phyloP scores from a whole-genome alignment of 768 basidiomycete genomes.

The Clathrus columnatus region DNA sequence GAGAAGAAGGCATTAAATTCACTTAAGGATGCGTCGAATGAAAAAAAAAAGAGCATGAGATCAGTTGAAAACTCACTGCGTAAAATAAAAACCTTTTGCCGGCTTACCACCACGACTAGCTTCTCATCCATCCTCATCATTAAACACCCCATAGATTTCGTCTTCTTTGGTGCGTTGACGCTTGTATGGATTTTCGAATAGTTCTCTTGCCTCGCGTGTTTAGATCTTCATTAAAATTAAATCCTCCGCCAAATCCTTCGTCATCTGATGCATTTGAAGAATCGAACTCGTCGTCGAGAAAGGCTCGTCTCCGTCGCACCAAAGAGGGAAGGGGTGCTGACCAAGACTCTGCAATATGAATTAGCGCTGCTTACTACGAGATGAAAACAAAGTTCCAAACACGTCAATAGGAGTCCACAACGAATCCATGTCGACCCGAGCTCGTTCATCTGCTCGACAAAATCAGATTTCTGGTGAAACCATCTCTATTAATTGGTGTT shows the following conservation, averaged over 20 bases:
- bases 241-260: constrained; percentile 39
- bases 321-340: too few species aligned
- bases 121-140: constrained; percentile 42
- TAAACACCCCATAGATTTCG: constrained; percentile 70
- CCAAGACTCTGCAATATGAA: too few species aligned
- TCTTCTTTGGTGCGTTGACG: constrained; percentile 63
- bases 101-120: constrained; percentile 20
- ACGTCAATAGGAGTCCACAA: too few species aligned
- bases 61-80: constrained; percentile 31
- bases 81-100: constrained; percentile 51
- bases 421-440: too few species aligned
- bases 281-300: constrained; percentile 71
- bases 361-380: too few species aligned
- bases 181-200: constrained; percentile 71
- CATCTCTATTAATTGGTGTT: too few species aligned
- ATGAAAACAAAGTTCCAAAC: too few species aligned
- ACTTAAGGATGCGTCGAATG: too few species aligned
- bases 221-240: constrained; percentile 47
- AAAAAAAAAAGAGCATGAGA: too few species aligned
- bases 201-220: constrained; percentile 61
- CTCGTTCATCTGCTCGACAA: too few species aligned
- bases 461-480: too few species aligned
- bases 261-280: constrained; percentile 48
- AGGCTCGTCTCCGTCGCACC: constrained; percentile 67
- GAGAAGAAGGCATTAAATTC: too few species aligned